Evolutionary conservation across 2,329 filamentous ascomycete genomes (phyloP), one percentile per base, ranked within the genome.

Genomic region (Chalaropsis ovoidea): DNA sequence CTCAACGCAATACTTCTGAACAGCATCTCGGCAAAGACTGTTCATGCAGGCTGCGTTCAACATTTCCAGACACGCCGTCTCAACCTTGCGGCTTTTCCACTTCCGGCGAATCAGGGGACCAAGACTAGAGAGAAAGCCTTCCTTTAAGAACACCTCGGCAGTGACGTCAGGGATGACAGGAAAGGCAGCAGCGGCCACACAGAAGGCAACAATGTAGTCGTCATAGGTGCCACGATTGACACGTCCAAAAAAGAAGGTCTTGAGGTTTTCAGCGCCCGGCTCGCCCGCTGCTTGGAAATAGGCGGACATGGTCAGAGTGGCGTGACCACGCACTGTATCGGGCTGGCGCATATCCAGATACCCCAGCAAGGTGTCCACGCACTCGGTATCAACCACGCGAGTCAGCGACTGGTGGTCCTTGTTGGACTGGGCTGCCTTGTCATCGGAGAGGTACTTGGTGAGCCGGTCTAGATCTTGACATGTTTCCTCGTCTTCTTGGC

Each of bases 31-130:
- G 72, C 92, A 97, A 7, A 83, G 78, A 60, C 85, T 81, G 72
- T 95, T 89, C 75, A 96, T 89, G 75, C 91, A 96, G 6, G 93
- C 92, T 13, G 90, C 90, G 75, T 92, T 96, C 67, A 99, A 81
- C 77, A 99, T 85, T 72, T 96, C 89, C 70, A 99, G 76, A 61
- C 90, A 88, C 2, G 91, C 89, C 67, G 89, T 87, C 75, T 96
- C 91, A 24, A 97, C 87, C 71, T 90, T 90, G 70, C 84, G 82
- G 73, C 88, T 93, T 78, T 93, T 95, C 79, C 87, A 89, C 73
- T 87, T 90, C 70, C 86, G 83, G 69, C 87, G 82, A 75, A 95
- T 88, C 64, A 95, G 78, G 15, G 87, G 84, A 17, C 88, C 86
- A 6, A 97, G 81, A 65, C 84, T 87, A 67, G 85, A 80, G 58